Percentiles rank a stretch among this genome's conserved stretches.
Evolutionary conservation across 805 yeast genomes (phyloP).

Genomic region (Saccharomyces eubayanus): DNA sequence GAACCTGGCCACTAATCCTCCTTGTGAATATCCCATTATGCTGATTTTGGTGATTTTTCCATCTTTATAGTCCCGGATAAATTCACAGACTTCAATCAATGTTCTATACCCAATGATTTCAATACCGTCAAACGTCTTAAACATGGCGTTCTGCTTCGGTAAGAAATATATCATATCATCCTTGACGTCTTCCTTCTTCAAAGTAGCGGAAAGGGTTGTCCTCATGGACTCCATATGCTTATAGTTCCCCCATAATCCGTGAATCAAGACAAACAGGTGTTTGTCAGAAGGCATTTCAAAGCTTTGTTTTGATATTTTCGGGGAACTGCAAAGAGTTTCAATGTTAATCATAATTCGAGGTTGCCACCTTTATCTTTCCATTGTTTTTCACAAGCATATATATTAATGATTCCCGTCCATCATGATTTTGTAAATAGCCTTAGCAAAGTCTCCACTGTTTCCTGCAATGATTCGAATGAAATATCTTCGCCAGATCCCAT

Average conservation of each 20-base stretch:
- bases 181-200: conserved; percentile 30
- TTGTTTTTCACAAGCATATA: background rate
- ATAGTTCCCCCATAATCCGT: conserved; percentile 73
- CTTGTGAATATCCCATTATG: conserved; percentile 80
- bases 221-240: conserved; percentile 45
- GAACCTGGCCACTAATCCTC: conserved; percentile 78
- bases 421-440: conserved; percentile 27
- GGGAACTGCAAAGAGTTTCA: background rate
- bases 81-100: conserved; percentile 51
- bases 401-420: background rate
- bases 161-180: conserved; percentile 39
- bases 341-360: background rate
- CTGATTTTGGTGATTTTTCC: conserved; percentile 42
- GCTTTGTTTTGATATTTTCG: background rate
- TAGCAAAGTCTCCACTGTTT: conserved; percentile 31
- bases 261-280: conserved; percentile 66
- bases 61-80: conserved; percentile 32
- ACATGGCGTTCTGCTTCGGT: conserved; percentile 57
- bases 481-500: conserved; percentile 12
- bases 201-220: conserved; percentile 30
- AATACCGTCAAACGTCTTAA: conserved; percentile 80
- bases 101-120: conserved; percentile 63
- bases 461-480: conserved; percentile 29
- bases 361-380: background rate
- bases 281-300: conserved; percentile 7